Evolutionary conservation across 2,329 filamentous ascomycete species (phyloP), one percentile per base, ranked within the genome.

Genomic region (Colletotrichum sp.): DNA sequence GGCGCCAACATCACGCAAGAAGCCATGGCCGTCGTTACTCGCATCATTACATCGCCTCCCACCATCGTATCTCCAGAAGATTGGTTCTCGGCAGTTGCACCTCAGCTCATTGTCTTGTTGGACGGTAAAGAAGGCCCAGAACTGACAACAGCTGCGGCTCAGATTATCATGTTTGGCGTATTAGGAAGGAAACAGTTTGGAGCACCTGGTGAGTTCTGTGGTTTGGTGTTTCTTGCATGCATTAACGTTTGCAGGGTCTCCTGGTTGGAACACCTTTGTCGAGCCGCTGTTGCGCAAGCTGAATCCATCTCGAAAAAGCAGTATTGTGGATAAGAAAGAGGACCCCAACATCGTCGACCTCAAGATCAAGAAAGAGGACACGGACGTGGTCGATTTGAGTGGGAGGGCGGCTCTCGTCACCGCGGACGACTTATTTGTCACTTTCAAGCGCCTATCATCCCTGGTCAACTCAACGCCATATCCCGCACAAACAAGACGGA

Each of bases 1-100:
- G 90, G 91, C 2, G 89, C 91, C 6, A 89, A 88, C 55, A 92
- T 95, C 69, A 93, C 93, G 0, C 88, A 93, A 36, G 92, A 95
- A 79, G 92, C 92, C 2, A 84, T 94, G 43, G 88, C 88, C 33
- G 88, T 93, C 78, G 91, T 90, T 6, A 89, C 91, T 2, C 89
- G 86, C 68, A 83, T 94, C 18, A 82, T 95, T 1, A 90, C 91
- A 0, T 87, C 88, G 2, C 90, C 92, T 0, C 92, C 93, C 0
- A 81, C 83, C 3, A 85, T 84, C 1, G 87, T 92, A 77, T 79
- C 83, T 4, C 83, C 90, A 1, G 86, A 91, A 21, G 81, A 82
- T 43, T 95, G 92, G 91, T 92, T 93, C 74, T 78, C 83, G 1
- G 86, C 86, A 6, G 87, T 94, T 43, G 86, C 90, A 9, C 88